phyloP scores from a whole-genome alignment of 2,329 filamentous ascomycete genomes.

The Trichoderma oligosporum region DNA sequence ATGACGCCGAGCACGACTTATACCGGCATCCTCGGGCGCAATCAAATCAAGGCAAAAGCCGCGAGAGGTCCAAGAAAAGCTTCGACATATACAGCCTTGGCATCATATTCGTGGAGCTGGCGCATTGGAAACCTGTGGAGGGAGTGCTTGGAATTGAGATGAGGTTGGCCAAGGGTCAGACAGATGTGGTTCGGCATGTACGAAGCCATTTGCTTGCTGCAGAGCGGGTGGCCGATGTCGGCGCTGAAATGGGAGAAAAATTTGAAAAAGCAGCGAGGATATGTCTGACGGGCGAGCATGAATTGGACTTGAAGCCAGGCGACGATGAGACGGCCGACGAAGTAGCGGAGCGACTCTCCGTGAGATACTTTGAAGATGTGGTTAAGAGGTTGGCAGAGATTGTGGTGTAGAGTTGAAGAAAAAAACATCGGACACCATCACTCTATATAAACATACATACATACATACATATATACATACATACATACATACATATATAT shows the following conservation, averaged over 20 bases:
- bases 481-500: too few relatives aligned
- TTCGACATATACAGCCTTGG: conserved; percentile 53
- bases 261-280: conserved; percentile 38
- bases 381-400: conserved; percentile 41
- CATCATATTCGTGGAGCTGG: conserved; percentile 50
- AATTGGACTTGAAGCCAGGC: conserved; percentile 34
- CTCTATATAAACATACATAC: too few relatives aligned
- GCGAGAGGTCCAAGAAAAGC: conserved; percentile 43
- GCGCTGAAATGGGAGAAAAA: conserved; percentile 38
- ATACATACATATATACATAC: too few relatives aligned
- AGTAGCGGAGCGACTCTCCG: conserved; percentile 39
- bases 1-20: conserved; percentile 44
- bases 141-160: conserved; percentile 40
- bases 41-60: conserved; percentile 31
- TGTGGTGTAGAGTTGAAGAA: conserved; percentile 28
- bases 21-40: conserved; percentile 49
- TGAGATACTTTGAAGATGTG: conserved; percentile 43
- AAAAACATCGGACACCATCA: too few relatives aligned
- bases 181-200: conserved; percentile 37
- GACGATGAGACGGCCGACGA: conserved; percentile 42
- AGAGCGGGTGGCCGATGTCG: conserved; percentile 33
- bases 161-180: conserved; percentile 33
- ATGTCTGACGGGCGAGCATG: conserved; percentile 37
- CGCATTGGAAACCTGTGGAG: conserved; percentile 49
- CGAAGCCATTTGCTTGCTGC: conserved; percentile 32